These are phyloP conservation scores for Phytophthora foliorum DNA, from an alignment of 352 stramenopile species.

Conservation along the genomic window DNA sequence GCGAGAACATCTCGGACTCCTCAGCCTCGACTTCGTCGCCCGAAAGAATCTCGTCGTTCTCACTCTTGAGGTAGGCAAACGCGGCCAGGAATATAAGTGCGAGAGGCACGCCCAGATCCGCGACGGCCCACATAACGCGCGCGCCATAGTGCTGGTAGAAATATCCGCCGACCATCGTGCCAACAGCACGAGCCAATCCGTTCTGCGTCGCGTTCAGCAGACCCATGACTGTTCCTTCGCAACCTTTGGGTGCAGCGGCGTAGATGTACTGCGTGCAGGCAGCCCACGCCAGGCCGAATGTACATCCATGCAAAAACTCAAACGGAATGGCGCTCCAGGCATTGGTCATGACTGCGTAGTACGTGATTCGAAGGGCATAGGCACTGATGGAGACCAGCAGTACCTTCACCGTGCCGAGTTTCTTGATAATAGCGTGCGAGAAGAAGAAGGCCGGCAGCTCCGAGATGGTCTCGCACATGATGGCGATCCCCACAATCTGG, in stretches of 20 bases:
- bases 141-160: slow-evolving; percentile 68
- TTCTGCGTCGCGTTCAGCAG: slow-evolving; percentile 69
- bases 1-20: slow-evolving; percentile 66
- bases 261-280: slow-evolving; percentile 70
- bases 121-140: slow-evolving; percentile 63
- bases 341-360: slow-evolving; percentile 69
- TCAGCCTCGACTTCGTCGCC: slow-evolving; percentile 44
- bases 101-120: slow-evolving; percentile 61
- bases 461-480: slow-evolving; percentile 48
- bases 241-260: slow-evolving; percentile 45
- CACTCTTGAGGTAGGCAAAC: slow-evolving; percentile 59
- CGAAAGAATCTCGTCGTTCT: slow-evolving; percentile 30
- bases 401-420: slow-evolving; percentile 68
- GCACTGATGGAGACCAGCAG: slow-evolving; percentile 58
- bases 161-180: slow-evolving; percentile 65
- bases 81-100: slow-evolving; percentile 53
- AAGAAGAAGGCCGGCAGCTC: slow-evolving; percentile 83
- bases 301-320: slow-evolving; percentile 65
- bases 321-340: slow-evolving; percentile 69
- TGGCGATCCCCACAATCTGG: slow-evolving; percentile 76
- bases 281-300: slow-evolving; percentile 64
- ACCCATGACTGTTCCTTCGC: slow-evolving; percentile 67
- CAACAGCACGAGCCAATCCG: slow-evolving; percentile 55
- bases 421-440: slow-evolving; percentile 70
- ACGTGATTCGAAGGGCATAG: slow-evolving; percentile 62